Evolutionary conservation across 2,329 filamentous ascomycete species (phyloP).

Genomic region (Rhinocladiella similis): DNA sequence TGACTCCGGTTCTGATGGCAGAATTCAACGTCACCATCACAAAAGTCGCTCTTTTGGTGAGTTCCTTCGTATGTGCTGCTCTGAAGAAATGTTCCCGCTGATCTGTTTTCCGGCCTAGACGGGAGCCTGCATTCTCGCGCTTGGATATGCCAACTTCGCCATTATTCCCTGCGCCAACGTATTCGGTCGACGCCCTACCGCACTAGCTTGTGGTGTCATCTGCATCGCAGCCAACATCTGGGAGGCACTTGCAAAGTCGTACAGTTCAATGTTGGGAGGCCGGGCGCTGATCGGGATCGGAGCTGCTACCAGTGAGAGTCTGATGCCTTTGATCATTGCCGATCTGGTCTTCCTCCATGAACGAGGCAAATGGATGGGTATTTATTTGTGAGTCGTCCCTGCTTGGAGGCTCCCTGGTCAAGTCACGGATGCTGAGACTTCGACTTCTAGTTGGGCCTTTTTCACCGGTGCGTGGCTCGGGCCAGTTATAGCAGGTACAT

Average conservation of each 20-base stretch:
- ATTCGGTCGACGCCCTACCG: conserved; percentile 55
- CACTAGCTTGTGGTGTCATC: conserved; percentile 53
- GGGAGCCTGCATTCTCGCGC: conserved; percentile 56
- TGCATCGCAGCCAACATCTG: conserved; percentile 56
- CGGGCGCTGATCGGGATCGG: conserved; percentile 62
- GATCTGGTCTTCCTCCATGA: conserved; percentile 66
- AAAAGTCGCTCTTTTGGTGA: no score
- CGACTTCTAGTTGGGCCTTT: conserved; percentile 46
- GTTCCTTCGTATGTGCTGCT: no score
- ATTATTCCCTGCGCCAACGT: conserved; percentile 52
- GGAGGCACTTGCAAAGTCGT: conserved; percentile 58
- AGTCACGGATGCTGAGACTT: conserved; percentile 47
- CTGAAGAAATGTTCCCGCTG: no score
- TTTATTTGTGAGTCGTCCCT: conserved; percentile 53
- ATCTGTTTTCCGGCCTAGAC: conserved; percentile 23
- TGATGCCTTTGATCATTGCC: conserved; percentile 65
- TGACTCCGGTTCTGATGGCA: no score
- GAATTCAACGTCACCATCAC: no score
- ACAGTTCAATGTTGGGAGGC: conserved; percentile 63
- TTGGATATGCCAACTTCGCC: conserved; percentile 61
- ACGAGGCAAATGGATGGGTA: conserved; percentile 61
- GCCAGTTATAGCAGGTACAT: conserved; percentile 59
- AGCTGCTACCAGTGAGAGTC: conserved; percentile 58
- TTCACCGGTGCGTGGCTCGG: conserved; percentile 58
- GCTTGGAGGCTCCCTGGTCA: conserved; percentile 61